These are phyloP conservation scores for Diplocarpon rosae DNA, from an alignment of 2,329 filamentous ascomycete genomes.

Conservation along the genomic window DNA sequence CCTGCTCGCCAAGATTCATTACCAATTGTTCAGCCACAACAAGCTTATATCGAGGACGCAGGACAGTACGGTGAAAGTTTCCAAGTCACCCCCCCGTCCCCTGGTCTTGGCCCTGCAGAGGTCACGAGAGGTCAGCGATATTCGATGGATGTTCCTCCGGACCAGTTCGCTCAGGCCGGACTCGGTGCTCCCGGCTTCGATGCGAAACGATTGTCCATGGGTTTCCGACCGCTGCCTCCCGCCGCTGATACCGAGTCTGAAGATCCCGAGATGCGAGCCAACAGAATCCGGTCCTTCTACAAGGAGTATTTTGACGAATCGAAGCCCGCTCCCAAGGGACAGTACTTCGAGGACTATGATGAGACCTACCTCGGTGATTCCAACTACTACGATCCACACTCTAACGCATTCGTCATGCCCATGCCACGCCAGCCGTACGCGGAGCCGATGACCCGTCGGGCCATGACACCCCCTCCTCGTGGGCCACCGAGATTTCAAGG, in stretches of 20 bases:
- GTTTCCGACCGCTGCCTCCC: constrained; percentile 76
- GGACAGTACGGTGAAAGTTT: constrained; percentile 45
- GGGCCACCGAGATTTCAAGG: constrained; percentile 29
- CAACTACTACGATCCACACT: constrained; percentile 22
- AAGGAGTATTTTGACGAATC: constrained; percentile 97
- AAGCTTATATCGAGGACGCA: constrained; percentile 34
- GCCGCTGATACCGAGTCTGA: constrained; percentile 70
- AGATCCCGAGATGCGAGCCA: constrained; percentile 87
- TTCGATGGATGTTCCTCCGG: constrained; percentile 28
- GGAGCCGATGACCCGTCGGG: constrained; percentile 74
- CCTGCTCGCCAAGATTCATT: constrained; percentile 30
- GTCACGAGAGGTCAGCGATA: constrained; percentile 23
- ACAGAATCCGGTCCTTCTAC: constrained; percentile 96
- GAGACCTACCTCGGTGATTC: constrained; percentile 58
- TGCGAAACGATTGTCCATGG: constrained; percentile 52
- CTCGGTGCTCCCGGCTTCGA: constrained; percentile 45
- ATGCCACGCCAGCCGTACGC: constrained; percentile 55
- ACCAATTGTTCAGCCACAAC: constrained; percentile 6
- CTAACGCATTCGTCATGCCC: constrained; percentile 49
- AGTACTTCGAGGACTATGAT: constrained; percentile 69
- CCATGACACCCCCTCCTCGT: constrained; percentile 85
- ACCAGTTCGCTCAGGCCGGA: constrained; percentile 29
- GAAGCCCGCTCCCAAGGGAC: constrained; percentile 33
- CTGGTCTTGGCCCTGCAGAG: constrained; percentile 24
- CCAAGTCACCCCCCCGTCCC: constrained; percentile 33